Base-by-base conservation (phyloP, 345 rosid species). In the Conringia planisiliqua region DNA sequence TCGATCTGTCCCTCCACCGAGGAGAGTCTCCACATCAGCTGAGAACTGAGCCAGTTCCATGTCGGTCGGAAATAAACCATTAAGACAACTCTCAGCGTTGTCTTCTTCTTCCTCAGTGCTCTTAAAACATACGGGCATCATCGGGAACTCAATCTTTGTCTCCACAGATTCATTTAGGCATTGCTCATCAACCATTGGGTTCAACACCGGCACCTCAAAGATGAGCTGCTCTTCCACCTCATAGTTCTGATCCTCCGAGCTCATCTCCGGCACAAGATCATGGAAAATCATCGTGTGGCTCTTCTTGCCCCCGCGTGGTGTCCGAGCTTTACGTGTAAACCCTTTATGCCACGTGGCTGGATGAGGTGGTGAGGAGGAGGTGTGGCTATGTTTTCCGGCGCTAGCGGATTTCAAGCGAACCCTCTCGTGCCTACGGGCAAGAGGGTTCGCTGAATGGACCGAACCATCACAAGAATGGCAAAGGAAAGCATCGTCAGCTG, bases 401-500 rank as follows among this genome's bases (percentile, higher is more conserved):
- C 71, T 78, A 52, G 80, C 79, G 1, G 85, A 81, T 78, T 88
- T 88, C 67, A 94, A 74, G 1, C 91, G 93, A 65, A 91, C 90
- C 57, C 97, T 81, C 74, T 88, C 86, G 52, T 94, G 98, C 54
- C 96, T 76, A 13, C 90, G 85, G 2, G 98, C 93, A 5, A 94
- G 78, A 4, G 88, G 84, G 63, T 94, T 94, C 4, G 98, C 97
- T 1, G 96, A 89, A 75, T 94, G 97, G 27, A 94, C 96, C 3
- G 87, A 81, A 18, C 86, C 82, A 16, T 94, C 98, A 69, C 98
- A 94, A 18, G 76, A 66, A 76, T 91, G 93, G 81, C 98, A 94
- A 63, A 94, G 95, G 72, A 94, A 94, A 27, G 98, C 98, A 79
- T 94, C 98, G 42, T 94, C 97, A 1, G 98, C 89, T 0, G 92